Evolutionary conservation across 1,284 basidiomycete genomes (phyloP).

Genomic region (Flammula alnicola): DNA sequence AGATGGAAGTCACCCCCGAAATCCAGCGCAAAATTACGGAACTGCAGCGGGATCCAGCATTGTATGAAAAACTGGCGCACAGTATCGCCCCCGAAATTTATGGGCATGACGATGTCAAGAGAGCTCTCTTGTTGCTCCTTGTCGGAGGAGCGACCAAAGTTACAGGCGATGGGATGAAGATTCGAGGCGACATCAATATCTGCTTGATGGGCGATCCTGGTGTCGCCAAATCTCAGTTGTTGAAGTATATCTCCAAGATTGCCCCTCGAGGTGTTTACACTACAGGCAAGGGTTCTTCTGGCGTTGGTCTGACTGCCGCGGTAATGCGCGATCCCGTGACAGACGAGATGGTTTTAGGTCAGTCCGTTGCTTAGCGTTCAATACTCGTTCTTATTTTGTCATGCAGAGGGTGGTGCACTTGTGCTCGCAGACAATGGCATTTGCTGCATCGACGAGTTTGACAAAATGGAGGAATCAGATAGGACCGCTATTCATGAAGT

Average conservation of each 20-base stretch:
- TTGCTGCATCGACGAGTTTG: conserved; percentile 99
- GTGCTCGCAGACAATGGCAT: conserved; percentile 99
- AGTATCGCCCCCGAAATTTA: conserved; percentile 99
- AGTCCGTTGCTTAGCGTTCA: conserved; percentile 33
- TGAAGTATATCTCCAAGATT: conserved; percentile 99
- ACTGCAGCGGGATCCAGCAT: conserved; percentile 74
- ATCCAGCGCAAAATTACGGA: conserved; percentile 75
- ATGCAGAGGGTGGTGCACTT: conserved; percentile 93
- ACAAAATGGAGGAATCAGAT: conserved; percentile 99
- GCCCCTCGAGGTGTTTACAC: conserved; percentile 98
- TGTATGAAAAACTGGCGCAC: conserved; percentile 85
- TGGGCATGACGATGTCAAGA: conserved; percentile 98
- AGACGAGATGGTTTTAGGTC: conserved; percentile 98
- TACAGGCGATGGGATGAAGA: conserved; percentile 98
- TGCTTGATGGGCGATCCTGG: conserved; percentile 99
- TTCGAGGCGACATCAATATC: conserved; percentile 96
- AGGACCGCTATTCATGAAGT: conserved; percentile 99
- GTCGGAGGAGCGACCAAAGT: conserved; percentile 96
- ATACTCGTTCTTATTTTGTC: conserved; percentile 13
- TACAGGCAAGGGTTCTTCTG: conserved; percentile 96
- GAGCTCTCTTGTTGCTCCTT: conserved; percentile 91
- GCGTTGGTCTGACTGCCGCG: conserved; percentile 97
- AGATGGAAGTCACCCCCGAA: conserved; percentile 91
- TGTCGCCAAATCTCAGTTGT: conserved; percentile 97
- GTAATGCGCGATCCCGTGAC: conserved; percentile 99